Evolutionary conservation across 306 rosid genomes (phyloP).

Genomic region (Trifolium subterraneum): DNA sequence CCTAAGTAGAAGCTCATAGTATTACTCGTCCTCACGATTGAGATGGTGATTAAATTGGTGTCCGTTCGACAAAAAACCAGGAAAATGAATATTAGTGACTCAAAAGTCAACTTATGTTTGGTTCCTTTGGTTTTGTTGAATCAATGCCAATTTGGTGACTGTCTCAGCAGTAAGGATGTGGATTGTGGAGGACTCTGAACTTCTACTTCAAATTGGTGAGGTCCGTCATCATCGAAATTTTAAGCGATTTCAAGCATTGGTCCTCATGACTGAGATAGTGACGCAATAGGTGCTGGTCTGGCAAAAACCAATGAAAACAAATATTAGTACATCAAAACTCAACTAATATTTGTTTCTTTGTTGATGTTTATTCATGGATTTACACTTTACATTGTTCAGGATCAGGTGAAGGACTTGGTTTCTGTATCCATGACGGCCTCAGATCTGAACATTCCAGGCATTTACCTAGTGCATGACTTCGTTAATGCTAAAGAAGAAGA

Average conservation of each 20-base stretch:
- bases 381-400: conserved; percentile 41
- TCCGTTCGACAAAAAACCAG: too few relatives aligned
- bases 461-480: conserved; percentile 79
- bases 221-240: too few relatives aligned
- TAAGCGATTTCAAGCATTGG: not conserved
- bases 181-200: not conserved
- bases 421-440: conserved; percentile 69
- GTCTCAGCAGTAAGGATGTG: not conserved
- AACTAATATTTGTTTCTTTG: not conserved
- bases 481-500: conserved; percentile 71
- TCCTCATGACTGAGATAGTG: not conserved
- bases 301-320: not conserved
- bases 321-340: not conserved
- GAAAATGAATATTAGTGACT: not conserved
- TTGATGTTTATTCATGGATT: conserved; percentile 34
- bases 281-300: not conserved
- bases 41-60: not conserved
- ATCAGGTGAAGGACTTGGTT: conserved; percentile 53
- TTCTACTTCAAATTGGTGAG: not conserved
- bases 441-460: conserved; percentile 79
- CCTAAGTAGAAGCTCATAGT: not conserved
- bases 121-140: too few relatives aligned
- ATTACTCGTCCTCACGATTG: not conserved
- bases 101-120: not conserved
- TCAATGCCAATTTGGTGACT: not conserved